Conservation (phyloP, 345 rosid genomes). For the Eucalyptus tenuipes region DNA sequence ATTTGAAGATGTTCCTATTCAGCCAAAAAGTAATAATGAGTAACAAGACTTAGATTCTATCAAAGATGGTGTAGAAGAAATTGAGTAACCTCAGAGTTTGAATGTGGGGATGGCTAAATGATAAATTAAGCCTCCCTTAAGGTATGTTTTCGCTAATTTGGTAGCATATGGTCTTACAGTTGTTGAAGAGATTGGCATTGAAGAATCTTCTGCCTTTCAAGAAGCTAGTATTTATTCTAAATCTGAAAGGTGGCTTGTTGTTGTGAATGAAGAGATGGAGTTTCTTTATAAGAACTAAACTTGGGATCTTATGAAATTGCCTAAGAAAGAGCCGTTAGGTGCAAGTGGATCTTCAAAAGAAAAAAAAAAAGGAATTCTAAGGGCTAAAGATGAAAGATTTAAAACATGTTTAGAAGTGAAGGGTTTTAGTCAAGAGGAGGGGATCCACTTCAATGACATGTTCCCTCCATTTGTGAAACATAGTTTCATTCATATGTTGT, state of each 20-base stretch:
- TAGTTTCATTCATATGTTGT: neutral
- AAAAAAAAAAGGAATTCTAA: neutral
- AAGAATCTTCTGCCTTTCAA: neutral
- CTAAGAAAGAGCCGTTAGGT: too few relatives aligned
- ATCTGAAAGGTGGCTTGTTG: neutral
- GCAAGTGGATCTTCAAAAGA: neutral
- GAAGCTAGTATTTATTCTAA: neutral
- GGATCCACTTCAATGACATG: neutral
- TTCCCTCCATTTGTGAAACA: neutral
- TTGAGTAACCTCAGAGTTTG: too few relatives aligned
- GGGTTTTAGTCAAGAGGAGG: neutral
- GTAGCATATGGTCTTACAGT: neutral
- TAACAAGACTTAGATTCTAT: too few relatives aligned
- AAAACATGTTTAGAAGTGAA: neutral
- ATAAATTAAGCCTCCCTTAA: too few relatives aligned
- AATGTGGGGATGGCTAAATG: accelerated
- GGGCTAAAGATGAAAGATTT: neutral
- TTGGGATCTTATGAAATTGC: too few relatives aligned
- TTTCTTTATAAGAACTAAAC: neutral
- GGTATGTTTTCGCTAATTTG: too few relatives aligned
- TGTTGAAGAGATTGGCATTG: neutral
- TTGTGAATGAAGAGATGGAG: neutral
- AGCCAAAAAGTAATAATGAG: too few relatives aligned
- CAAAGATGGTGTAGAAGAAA: too few relatives aligned
- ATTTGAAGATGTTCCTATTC: too few relatives aligned